Evolutionary conservation across 352 stramenopile species (phyloP).

Genomic region (Thraustochytrium sp.): DNA sequence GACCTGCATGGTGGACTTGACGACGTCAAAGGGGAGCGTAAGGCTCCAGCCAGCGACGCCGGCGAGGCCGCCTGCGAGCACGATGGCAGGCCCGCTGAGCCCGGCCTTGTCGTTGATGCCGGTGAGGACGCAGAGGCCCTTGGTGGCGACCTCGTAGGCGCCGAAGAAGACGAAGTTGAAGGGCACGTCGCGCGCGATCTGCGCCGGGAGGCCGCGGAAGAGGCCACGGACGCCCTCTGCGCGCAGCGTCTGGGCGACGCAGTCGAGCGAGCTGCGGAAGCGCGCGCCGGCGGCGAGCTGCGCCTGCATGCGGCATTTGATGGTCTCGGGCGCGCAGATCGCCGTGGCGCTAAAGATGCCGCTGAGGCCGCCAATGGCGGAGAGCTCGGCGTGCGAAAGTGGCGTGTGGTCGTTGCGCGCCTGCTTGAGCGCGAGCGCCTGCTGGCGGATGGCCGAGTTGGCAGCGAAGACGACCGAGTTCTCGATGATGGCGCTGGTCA

Average conservation of each 20-base stretch:
- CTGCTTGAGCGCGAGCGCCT: conserved; percentile 60
- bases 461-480: conserved; percentile 79
- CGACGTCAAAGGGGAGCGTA: conserved; percentile 72
- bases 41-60: conserved; percentile 72
- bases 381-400: conserved; percentile 65
- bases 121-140: conserved; percentile 54
- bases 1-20: conserved; percentile 73
- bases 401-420: conserved; percentile 51
- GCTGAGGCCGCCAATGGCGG: conserved; percentile 67
- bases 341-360: conserved; percentile 74
- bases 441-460: conserved; percentile 68
- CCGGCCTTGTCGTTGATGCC: conserved; percentile 64
- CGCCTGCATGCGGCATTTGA: conserved; percentile 67
- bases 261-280: conserved; percentile 31
- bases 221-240: conserved; percentile 61
- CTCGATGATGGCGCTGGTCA: conserved; percentile 76
- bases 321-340: conserved; percentile 73
- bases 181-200: conserved; percentile 73
- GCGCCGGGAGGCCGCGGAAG: conserved; percentile 68
- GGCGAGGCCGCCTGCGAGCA: conserved; percentile 66
- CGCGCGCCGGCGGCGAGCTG: conserved; percentile 64
- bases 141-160: conserved; percentile 68
- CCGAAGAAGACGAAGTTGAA: conserved; percentile 85
- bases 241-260: conserved; percentile 56
- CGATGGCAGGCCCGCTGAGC: conserved; percentile 64